A percentile compares a stretch with the other conserved stretches of the same genome.
Conservation (phyloP, 2,329 filamentous ascomycete genomes). For the Aspergillus piperis region DNA sequence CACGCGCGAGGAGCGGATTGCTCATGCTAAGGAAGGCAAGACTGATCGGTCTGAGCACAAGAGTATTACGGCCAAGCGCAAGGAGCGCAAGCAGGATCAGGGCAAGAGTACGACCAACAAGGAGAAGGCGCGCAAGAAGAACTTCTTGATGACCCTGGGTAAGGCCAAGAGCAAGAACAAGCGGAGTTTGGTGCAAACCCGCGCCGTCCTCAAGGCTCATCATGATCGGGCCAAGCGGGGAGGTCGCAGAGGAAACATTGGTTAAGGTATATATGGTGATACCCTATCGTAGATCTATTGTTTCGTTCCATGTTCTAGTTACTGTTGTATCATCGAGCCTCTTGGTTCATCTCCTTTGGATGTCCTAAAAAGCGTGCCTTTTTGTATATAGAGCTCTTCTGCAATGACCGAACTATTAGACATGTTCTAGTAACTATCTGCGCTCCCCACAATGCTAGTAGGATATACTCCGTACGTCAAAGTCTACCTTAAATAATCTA, state of each 20-base stretch:
- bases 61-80: slow-evolving; percentile 77
- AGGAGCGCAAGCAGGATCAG: slow-evolving; percentile 81
- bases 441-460: background rate
- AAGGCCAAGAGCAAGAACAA: slow-evolving; percentile 97
- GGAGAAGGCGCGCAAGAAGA: slow-evolving; percentile 97
- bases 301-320: background rate
- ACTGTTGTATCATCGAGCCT: slow-evolving; percentile 2
- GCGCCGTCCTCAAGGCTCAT: slow-evolving; percentile 77
- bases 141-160: slow-evolving; percentile 95
- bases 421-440: background rate
- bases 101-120: slow-evolving; percentile 97
- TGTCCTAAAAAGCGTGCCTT: slow-evolving; percentile 9
- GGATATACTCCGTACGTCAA: background rate
- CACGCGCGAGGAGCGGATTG: slow-evolving; percentile 87
- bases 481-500: background rate
- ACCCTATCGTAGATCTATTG: background rate
- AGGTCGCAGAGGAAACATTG: slow-evolving; percentile 73
- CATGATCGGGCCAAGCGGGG: slow-evolving; percentile 80
- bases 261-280: slow-evolving; percentile 13
- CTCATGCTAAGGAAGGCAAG: slow-evolving; percentile 79
- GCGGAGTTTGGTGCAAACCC: slow-evolving; percentile 84
- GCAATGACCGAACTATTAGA: background rate
- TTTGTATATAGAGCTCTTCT: background rate
- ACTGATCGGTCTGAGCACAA: slow-evolving; percentile 77
- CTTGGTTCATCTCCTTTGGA: slow-evolving; percentile 15